These are phyloP conservation scores for Polyporus tsugae DNA, from an alignment of 1,284 basidiomycete species.

Conservation along the genomic window DNA sequence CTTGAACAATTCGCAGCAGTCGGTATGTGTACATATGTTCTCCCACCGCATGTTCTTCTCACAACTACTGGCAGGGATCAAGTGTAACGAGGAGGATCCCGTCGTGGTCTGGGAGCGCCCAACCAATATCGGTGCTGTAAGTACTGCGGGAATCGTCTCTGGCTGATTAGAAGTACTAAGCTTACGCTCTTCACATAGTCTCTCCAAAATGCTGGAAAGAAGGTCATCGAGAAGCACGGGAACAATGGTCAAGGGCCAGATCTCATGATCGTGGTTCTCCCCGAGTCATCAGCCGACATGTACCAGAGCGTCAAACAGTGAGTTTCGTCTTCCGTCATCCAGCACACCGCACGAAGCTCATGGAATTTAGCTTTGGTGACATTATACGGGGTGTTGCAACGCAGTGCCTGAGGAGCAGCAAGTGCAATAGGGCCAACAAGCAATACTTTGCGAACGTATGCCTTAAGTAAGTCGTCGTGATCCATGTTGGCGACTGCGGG, in stretches of 20 bases:
- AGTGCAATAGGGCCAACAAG: conserved; percentile 67
- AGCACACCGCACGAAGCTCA: background rate
- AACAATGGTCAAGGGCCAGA: conserved; percentile 49
- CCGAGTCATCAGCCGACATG: conserved; percentile 76
- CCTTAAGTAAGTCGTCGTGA: conserved; percentile 65
- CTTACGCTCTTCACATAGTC: background rate
- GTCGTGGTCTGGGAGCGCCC: conserved; percentile 60
- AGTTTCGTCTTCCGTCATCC: conserved; percentile 38
- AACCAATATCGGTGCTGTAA: conserved; percentile 56
- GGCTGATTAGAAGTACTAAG: background rate
- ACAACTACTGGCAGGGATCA: conserved; percentile 54
- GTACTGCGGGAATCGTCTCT: conserved; percentile 13
- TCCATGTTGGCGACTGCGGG: background rate
- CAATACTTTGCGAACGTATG: conserved; percentile 84
- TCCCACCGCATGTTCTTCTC: background rate
- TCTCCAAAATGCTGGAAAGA: conserved; percentile 44
- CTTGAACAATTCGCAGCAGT: conserved; percentile 56
- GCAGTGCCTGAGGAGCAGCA: conserved; percentile 73
- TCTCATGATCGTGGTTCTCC: conserved; percentile 74
- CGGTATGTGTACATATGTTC: conserved; percentile 51
- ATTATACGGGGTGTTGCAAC: conserved; percentile 65
- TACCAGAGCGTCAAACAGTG: conserved; percentile 82
- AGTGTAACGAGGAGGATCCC: conserved; percentile 50
- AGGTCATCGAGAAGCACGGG: conserved; percentile 48
- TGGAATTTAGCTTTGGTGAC: conserved; percentile 29